Percentiles rank a stretch among this genome's conserved stretches.
These are phyloP conservation scores for Pseudogymnoascus sp. DNA, from an alignment of 2,329 filamentous ascomycete genomes.

Conservation along the genomic window DNA sequence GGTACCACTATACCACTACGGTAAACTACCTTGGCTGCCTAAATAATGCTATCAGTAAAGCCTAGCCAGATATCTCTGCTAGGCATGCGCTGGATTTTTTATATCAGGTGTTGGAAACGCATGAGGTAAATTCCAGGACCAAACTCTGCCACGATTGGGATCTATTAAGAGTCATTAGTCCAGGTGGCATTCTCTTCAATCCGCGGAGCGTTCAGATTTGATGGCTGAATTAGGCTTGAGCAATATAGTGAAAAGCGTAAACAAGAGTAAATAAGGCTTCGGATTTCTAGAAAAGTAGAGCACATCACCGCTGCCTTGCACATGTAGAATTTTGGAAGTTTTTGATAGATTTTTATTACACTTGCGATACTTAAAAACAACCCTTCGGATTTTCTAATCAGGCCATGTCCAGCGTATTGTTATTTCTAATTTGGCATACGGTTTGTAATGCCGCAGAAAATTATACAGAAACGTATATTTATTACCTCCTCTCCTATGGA, in stretches of 20 bases:
- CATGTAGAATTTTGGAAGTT: no score
- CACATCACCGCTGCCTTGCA: no score
- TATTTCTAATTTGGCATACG: neutral
- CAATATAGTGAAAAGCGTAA: no score
- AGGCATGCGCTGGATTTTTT: neutral
- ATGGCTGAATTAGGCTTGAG: no score
- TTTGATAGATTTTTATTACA: neutral
- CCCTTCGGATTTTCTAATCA: neutral
- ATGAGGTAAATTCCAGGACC: no score
- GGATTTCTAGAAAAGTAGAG: no score
- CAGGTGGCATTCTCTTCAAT: neutral
- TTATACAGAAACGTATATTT: neutral
- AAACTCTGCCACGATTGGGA: neutral
- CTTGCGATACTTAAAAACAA: neutral
- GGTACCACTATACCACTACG: neutral
- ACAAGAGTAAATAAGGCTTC: no score
- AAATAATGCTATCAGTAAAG: neutral
- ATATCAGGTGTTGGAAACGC: neutral
- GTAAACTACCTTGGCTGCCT: neutral
- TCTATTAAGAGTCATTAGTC: neutral
- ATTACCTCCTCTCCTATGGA: neutral
- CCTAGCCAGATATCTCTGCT: neutral
- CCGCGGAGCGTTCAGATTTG: neutral
- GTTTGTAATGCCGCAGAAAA: neutral
- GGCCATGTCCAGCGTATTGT: neutral